Evolutionary conservation across 2,329 filamentous ascomycete genomes (phyloP).

Genomic region (Sporothrix brunneoviolacea): DNA sequence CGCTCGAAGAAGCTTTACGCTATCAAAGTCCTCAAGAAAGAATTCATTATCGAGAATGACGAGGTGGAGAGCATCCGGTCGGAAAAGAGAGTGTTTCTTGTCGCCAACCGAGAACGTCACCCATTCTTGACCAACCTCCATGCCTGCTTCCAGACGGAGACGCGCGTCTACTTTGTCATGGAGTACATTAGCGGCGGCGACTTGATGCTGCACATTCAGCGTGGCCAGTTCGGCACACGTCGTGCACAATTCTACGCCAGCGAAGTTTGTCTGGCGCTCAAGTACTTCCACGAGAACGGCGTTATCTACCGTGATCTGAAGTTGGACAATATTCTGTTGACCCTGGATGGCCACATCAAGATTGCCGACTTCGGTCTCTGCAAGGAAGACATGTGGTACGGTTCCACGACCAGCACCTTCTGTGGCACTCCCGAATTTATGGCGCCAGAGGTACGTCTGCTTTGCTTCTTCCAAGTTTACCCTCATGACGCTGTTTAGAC

Average conservation of each 20-base stretch:
- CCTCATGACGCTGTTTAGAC: neutral
- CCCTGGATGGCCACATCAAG: slow-evolving; percentile 95
- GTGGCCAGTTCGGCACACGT: slow-evolving; percentile 91
- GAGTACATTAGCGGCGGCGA: slow-evolving; percentile 98
- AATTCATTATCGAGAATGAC: slow-evolving; percentile 99
- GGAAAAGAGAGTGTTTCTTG: slow-evolving; percentile 93
- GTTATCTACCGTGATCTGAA: slow-evolving; percentile 98
- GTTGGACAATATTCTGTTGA: slow-evolving; percentile 84
- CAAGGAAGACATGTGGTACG: slow-evolving; percentile 99
- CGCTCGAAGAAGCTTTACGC: slow-evolving; percentile 85
- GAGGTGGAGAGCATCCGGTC: slow-evolving; percentile 97
- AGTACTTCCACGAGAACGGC: slow-evolving; percentile 99
- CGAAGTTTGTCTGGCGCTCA: slow-evolving; percentile 92
- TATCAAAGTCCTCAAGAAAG: slow-evolving; percentile 98
- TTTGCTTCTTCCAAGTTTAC: neutral
- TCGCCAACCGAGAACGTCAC: slow-evolving; percentile 94
- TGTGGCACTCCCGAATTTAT: slow-evolving; percentile 99
- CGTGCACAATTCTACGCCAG: slow-evolving; percentile 98
- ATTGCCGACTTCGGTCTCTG: slow-evolving; percentile 97
- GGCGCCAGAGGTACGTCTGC: slow-evolving; percentile 75
- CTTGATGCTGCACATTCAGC: slow-evolving; percentile 97
- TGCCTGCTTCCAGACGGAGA: slow-evolving; percentile 98
- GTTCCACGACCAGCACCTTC: slow-evolving; percentile 93
- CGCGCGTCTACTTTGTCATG: slow-evolving; percentile 98
- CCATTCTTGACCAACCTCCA: slow-evolving; percentile 93